Evolutionary conservation across 345 rosid species (phyloP).

Genomic region (Boechera divaricarpa): DNA sequence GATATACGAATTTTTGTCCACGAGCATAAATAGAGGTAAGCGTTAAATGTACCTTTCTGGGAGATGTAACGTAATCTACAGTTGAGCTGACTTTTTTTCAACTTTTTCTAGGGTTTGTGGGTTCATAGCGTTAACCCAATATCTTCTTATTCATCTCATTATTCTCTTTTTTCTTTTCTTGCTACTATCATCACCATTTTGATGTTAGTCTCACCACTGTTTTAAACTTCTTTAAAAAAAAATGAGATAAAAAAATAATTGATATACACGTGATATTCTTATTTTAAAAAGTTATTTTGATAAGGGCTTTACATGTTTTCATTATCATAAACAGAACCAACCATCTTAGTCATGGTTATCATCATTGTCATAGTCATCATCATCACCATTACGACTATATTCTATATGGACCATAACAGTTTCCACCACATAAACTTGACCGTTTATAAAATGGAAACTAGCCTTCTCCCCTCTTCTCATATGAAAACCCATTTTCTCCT

Average conservation of each 20-base stretch:
- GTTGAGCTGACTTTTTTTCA: conserved; percentile 36
- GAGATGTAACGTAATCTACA: conserved; percentile 36
- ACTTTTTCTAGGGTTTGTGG: conserved; percentile 41
- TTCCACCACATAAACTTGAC: conserved; percentile 38
- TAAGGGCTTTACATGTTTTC: conserved; percentile 32
- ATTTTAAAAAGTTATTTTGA: conserved; percentile 22
- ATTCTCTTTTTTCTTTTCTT: conserved; percentile 23
- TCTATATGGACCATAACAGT: conserved; percentile 32
- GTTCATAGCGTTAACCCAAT: conserved; percentile 43
- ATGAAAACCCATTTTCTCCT: conserved; percentile 16
- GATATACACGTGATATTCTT: conserved; percentile 31
- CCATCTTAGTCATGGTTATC: conserved; percentile 46
- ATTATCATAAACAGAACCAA: conserved; percentile 37
- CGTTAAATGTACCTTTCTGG: conserved; percentile 33
- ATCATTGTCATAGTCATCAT: conserved; percentile 41
- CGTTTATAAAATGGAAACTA: conserved; percentile 44
- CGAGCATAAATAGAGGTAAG: conserved; percentile 27
- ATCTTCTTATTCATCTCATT: conserved; percentile 27
- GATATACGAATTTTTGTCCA: conserved; percentile 18
- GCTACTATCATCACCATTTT: conserved; percentile 38
- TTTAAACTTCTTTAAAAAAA: neutral
- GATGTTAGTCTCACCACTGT: conserved; percentile 39
- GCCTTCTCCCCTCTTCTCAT: conserved; percentile 38
- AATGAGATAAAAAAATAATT: neutral
- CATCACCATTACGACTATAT: conserved; percentile 31